Evolutionary conservation across 305 asterid genomes (phyloP).

Genomic region (Fraxinus ornus): DNA sequence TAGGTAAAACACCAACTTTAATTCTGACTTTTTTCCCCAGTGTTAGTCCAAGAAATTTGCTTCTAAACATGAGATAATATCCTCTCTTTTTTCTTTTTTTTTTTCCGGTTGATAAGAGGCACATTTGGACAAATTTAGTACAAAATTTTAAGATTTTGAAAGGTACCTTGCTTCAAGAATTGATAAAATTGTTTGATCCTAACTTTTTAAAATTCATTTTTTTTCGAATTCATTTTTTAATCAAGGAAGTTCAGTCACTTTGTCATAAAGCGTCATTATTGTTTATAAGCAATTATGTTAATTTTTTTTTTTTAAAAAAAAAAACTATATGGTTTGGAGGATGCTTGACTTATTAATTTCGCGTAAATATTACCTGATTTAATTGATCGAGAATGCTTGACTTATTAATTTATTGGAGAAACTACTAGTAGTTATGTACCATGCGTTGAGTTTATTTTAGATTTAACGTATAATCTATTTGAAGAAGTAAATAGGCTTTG

Average conservation of each 20-base stretch:
- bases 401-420: not conserved
- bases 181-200: not conserved
- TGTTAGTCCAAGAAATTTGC: not conserved
- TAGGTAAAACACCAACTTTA: constrained; percentile 32
- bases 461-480: not conserved
- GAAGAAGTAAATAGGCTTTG: not conserved
- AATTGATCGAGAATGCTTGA: not conserved
- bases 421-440: not conserved
- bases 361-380: not conserved
- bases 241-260: no score
- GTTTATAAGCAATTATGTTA: no score
- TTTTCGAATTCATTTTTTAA: no score
- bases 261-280: no score
- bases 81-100: not conserved
- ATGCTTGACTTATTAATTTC: no score
- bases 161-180: not conserved
- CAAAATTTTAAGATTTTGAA: not conserved
- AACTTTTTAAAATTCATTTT: no score
- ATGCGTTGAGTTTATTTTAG: not conserved
- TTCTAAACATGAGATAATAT: not conserved
- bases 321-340: not conserved
- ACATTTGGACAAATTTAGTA: not conserved
- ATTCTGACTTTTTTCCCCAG: constrained; percentile 27
- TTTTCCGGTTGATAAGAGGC: not conserved
- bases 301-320: no score